Conservation (phyloP, 1,139 yeast genomes). For the Pneumocystis murina region DNA sequence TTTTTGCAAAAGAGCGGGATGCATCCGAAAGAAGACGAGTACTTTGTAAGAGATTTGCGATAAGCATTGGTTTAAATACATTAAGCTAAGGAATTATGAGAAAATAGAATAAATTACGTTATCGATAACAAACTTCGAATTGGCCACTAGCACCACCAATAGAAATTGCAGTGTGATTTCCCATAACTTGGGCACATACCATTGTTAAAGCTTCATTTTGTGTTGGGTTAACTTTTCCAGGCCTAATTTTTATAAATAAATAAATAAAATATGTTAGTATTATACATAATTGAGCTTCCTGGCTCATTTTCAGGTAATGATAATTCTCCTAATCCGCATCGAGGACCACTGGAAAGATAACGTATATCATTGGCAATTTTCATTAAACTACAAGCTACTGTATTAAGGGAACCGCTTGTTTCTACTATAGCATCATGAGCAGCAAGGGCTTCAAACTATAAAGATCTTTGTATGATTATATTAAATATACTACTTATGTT, state of each 20-base stretch:
- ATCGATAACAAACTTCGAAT: conserved; percentile 41
- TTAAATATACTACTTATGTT: neutral
- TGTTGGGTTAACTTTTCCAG: conserved; percentile 98
- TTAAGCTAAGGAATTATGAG: conserved; percentile 30
- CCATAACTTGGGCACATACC: conserved; percentile 95
- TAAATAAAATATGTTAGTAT: neutral
- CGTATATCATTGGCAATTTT: conserved; percentile 96
- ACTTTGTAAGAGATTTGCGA: conserved; percentile 74
- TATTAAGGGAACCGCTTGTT: conserved; percentile 92
- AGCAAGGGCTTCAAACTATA: conserved; percentile 80
- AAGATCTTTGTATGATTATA: neutral
- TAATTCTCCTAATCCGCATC: conserved; percentile 97
- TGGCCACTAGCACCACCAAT: conserved; percentile 98
- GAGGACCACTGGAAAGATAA: conserved; percentile 96
- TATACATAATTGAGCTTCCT: conserved; percentile 39
- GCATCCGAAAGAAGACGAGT: conserved; percentile 84
- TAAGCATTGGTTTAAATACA: conserved; percentile 94
- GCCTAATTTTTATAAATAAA: conserved; percentile 59
- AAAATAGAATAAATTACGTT: neutral
- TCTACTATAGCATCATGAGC: conserved; percentile 98
- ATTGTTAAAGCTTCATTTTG: conserved; percentile 97
- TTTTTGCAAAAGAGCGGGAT: conserved; percentile 68
- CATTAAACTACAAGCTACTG: conserved; percentile 81
- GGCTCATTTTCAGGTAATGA: conserved; percentile 96
- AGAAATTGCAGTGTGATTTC: conserved; percentile 88